Evolutionary conservation across 2,329 filamentous ascomycete species (phyloP), one percentile per base, ranked within the genome.

Genomic region (Alternaria incomplexa): DNA sequence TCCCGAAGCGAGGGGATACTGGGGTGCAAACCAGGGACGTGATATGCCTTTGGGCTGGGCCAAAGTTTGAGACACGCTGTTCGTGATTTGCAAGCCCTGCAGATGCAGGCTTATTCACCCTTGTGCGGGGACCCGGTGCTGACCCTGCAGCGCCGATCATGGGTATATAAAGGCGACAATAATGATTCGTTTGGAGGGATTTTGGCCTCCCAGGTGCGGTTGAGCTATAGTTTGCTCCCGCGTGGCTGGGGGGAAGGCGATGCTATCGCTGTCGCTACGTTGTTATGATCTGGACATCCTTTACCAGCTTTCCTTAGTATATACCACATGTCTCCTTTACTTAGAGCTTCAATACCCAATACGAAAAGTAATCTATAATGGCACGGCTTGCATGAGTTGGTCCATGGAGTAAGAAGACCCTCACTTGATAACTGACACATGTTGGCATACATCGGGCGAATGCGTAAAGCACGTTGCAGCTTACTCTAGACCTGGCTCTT

Each of bases 11-110:
- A 74, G 72, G 43, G 73, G 77, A 23, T 83, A 79, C 62, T 84
- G 82, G 81, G 77, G 77, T 11, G 62, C 70, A 25, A 66, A 79
- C 20, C 74, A 80, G 57, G 78, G 78, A 3, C 65, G 69, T 47
- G 65, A 67, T 13, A 72, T 77, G 65, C 67, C 70, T 12, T 62
- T 77, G 40, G 78, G 78, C 5, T 80, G 78, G 78, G 70, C 74
- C 44, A 77, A 74, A 52, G 77, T 80, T 3, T 80, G 63, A 77
- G 61, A 62, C 43, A 17, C 17, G 25, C 11, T 47, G 43, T 50
- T 48, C 22, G 47, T 40, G 48, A 55, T 63, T 32, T 50, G 55
- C 22, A 28, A 40, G 32, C 47, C 32, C 51, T 66, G 56, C 52
- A 65, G 59, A 59, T 59, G 60, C 50, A 44, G 53, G 45, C 25